Percentiles rank a stretch among this genome's conserved stretches.
Conservation (phyloP, 176 grass and related monocot species). For the Zizania latifolia region DNA sequence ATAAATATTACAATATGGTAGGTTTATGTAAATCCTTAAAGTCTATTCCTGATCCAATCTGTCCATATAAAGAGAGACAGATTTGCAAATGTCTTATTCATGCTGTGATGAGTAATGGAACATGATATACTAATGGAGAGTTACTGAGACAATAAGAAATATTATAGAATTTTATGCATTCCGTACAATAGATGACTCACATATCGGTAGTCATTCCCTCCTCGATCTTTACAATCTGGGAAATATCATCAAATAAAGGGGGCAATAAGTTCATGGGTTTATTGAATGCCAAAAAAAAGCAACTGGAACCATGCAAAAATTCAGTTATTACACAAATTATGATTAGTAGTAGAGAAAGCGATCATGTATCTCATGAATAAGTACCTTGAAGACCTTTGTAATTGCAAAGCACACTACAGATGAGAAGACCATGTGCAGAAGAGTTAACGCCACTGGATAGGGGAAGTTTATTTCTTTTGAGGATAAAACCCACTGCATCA, state of each 20-base stretch:
- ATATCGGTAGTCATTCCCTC: constrained; percentile 89
- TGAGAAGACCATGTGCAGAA: constrained; percentile 96
- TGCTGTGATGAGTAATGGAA: not conserved
- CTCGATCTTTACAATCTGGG: constrained; percentile 93
- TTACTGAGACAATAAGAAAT: constrained; percentile 6
- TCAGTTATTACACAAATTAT: not conserved
- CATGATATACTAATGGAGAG: constrained; percentile 9
- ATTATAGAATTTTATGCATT: constrained; percentile 11
- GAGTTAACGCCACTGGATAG: constrained; percentile 95
- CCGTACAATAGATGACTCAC: constrained; percentile 52
- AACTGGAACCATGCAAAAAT: constrained; percentile 11
- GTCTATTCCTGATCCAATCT: not conserved
- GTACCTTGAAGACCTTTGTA: constrained; percentile 96
- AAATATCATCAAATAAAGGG: constrained; percentile 43
- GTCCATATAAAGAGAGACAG: not conserved
- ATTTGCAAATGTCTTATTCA: not conserved
- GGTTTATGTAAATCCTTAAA: not conserved
- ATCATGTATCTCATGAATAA: no score
- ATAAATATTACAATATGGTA: not conserved
- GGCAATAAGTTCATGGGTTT: constrained; percentile 30
- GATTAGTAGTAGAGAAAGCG: not conserved
- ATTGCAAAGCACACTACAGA: constrained; percentile 81
- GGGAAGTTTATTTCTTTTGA: constrained; percentile 97
- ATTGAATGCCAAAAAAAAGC: not conserved
- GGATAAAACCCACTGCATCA: constrained; percentile 86